phyloP scores from a whole-genome alignment of 371 early-diverging fungal species.

The Choanephora cucurbitarum region DNA sequence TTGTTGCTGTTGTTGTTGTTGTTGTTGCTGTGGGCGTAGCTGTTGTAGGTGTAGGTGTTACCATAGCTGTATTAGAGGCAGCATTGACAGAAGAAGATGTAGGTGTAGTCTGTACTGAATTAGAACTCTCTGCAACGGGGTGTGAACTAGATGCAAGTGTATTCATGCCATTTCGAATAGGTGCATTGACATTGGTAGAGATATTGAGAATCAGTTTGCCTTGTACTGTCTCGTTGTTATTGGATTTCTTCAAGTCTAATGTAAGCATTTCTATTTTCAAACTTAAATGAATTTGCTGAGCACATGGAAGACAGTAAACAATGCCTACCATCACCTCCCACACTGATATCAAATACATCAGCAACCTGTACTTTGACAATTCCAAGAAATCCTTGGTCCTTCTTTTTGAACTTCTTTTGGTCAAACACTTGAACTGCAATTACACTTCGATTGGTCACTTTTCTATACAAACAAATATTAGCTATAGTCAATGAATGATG shows the following conservation, averaged over 20 bases:
- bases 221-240: slow-evolving; percentile 78
- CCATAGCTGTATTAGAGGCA: slow-evolving; percentile 25
- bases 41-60: slow-evolving; percentile 11
- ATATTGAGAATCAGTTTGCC: slow-evolving; percentile 81
- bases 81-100: slow-evolving; percentile 26
- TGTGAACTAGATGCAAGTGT: slow-evolving; percentile 35
- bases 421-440: slow-evolving; percentile 96
- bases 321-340: slow-evolving; percentile 71
- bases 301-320: not conserved
- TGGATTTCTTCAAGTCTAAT: slow-evolving; percentile 82
- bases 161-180: slow-evolving; percentile 45
- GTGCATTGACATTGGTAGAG: slow-evolving; percentile 60
- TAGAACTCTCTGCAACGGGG: slow-evolving; percentile 2
- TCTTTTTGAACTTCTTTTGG: slow-evolving; percentile 93
- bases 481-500: not conserved
- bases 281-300: not conserved
- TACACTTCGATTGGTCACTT: slow-evolving; percentile 74
- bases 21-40: not conserved
- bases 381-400: slow-evolving; percentile 93
- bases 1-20: slow-evolving; percentile 10
- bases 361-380: slow-evolving; percentile 86
- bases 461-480: slow-evolving; percentile 38
- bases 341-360: slow-evolving; percentile 73
- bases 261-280: slow-evolving; percentile 77
- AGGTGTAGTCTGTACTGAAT: slow-evolving; percentile 6